Conservation (phyloP, 208 protist genomes). For the Leishmania amazonensis region DNA sequence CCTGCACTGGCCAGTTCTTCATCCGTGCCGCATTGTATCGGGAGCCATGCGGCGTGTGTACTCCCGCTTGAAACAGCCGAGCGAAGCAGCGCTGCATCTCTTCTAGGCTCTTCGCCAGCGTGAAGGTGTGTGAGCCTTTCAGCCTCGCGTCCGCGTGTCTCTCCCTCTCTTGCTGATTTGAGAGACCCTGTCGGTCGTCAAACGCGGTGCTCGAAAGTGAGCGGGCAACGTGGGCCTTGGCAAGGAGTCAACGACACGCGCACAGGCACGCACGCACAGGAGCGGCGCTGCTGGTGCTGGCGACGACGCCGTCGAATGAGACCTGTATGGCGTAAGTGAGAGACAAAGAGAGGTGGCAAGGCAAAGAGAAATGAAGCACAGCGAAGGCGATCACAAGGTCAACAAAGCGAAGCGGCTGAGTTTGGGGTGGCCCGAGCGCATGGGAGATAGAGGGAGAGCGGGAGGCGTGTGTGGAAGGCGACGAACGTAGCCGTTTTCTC, state of each 20-base stretch:
- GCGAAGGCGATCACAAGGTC: neutral
- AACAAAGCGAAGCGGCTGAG: neutral
- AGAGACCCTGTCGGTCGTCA: neutral
- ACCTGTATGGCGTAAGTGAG: neutral
- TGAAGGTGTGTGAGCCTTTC: neutral
- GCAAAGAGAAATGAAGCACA: neutral
- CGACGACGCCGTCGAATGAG: neutral
- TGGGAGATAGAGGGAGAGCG: neutral
- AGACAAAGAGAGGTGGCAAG: neutral
- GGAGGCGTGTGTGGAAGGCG: neutral
- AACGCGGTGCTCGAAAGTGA: neutral
- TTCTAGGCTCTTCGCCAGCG: neutral
- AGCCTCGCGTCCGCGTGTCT: neutral
- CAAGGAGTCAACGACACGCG: conserved; percentile 2
- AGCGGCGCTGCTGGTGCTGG: neutral
- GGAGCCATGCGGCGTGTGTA: conserved; percentile 63
- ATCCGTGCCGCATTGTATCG: conserved; percentile 79
- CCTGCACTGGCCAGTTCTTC: conserved; percentile 80
- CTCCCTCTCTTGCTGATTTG: neutral
- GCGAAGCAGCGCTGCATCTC: conserved; percentile 41
- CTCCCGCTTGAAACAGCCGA: conserved; percentile 68
- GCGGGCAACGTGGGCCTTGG: neutral
- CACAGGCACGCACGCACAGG: conserved; percentile 9
- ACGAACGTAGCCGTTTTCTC: neutral
- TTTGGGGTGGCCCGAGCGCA: neutral